Evolutionary conservation across 345 rosid genomes (phyloP).

Genomic region (Populus alba): DNA sequence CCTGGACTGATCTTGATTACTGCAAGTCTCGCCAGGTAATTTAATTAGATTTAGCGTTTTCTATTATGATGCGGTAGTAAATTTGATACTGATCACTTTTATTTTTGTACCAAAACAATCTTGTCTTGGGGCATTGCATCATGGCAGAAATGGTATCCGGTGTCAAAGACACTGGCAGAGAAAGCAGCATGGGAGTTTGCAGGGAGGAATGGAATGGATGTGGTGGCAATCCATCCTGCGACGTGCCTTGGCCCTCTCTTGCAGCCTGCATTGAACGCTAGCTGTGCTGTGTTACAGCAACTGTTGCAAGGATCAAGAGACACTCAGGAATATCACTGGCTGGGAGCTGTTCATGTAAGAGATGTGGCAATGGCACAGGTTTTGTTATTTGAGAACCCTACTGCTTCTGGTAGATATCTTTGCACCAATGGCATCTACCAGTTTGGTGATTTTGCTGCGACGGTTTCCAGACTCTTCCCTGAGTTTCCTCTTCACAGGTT

Average conservation of each 20-base stretch:
- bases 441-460: slow-evolving; percentile 63
- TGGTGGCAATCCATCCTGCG: slow-evolving; percentile 69
- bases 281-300: slow-evolving; percentile 63
- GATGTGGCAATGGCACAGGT: slow-evolving; percentile 72
- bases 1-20: slow-evolving; percentile 78
- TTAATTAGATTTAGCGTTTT: too few species aligned
- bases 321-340: slow-evolving; percentile 72
- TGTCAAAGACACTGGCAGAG: slow-evolving; percentile 82
- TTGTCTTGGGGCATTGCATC: too few species aligned
- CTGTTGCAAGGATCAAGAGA: slow-evolving; percentile 62
- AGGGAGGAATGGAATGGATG: slow-evolving; percentile 54
- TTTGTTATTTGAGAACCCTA: slow-evolving; percentile 51
- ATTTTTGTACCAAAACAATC: background rate
- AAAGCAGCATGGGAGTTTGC: slow-evolving; percentile 72
- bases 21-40: slow-evolving; percentile 60
- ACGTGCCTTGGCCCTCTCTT: slow-evolving; percentile 71
- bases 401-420: slow-evolving; percentile 69
- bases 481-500: slow-evolving; percentile 61
- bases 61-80: too few species aligned
- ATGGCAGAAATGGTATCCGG: slow-evolving; percentile 72
- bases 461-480: slow-evolving; percentile 63
- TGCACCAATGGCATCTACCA: slow-evolving; percentile 79
- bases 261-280: slow-evolving; percentile 73
- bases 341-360: slow-evolving; percentile 73
- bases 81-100: background rate